These are phyloP conservation scores for Vigna reflexopilosa DNA, from an alignment of 306 rosid species.

Conservation along the genomic window DNA sequence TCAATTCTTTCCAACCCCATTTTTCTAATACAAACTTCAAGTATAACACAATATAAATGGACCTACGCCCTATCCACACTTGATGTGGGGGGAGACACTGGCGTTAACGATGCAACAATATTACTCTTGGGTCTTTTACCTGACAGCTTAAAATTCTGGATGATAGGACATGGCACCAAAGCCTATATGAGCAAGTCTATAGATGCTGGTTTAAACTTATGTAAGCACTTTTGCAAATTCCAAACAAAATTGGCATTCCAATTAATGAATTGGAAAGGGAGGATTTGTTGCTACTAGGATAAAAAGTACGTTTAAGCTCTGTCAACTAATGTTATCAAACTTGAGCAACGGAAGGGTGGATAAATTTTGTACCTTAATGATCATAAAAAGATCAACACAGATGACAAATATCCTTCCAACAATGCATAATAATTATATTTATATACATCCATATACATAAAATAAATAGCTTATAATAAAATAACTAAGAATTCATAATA, in stretches of 20 bases:
- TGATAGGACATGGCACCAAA: background rate
- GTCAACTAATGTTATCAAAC: too few species aligned
- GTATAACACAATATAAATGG: background rate
- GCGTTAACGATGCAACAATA: background rate
- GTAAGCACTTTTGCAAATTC: background rate
- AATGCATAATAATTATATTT: too few species aligned
- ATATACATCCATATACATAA: too few species aligned
- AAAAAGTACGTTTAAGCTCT: background rate
- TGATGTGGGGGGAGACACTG: background rate
- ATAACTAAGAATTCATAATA: too few species aligned
- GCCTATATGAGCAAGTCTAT: background rate
- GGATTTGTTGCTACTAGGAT: background rate
- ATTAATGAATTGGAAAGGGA: background rate
- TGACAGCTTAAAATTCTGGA: background rate
- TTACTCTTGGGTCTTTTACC: background rate
- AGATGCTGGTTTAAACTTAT: background rate
- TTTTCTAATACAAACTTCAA: background rate
- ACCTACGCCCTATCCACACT: background rate
- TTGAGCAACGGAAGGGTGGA: too few species aligned
- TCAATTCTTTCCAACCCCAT: background rate
- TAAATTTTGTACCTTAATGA: too few species aligned
- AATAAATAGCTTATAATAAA: too few species aligned
- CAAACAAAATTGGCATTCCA: background rate
- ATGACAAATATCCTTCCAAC: too few species aligned
- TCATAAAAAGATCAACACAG: too few species aligned